These are phyloP conservation scores for Colletotrichum gloeosporioides DNA, from an alignment of 2,329 filamentous ascomycete species.

Conservation along the genomic window DNA sequence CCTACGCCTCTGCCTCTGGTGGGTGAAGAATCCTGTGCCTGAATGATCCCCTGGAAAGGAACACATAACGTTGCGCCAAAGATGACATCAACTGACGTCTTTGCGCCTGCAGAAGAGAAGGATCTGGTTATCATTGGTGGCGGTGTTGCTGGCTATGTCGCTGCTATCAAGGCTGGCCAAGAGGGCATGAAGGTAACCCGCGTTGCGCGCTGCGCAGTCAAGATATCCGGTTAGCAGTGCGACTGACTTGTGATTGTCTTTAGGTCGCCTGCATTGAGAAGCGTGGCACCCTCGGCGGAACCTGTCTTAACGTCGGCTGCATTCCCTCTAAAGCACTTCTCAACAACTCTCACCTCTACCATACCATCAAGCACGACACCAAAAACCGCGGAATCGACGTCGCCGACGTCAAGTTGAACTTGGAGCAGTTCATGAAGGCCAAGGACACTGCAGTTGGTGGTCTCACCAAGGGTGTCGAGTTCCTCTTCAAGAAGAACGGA, in stretches of 20 bases:
- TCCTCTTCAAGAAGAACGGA: slow-evolving; percentile 98
- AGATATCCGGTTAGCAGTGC: neutral
- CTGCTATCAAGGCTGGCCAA: slow-evolving; percentile 98
- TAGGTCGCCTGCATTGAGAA: slow-evolving; percentile 98
- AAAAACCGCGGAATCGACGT: slow-evolving; percentile 98
- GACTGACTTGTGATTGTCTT: neutral
- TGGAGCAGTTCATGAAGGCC: slow-evolving; percentile 96
- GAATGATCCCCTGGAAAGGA: neutral
- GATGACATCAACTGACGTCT: slow-evolving; percentile 23
- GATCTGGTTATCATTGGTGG: slow-evolving; percentile 98
- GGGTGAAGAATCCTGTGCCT: slow-evolving; percentile 31
- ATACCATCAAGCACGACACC: slow-evolving; percentile 95
- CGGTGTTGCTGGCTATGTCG: slow-evolving; percentile 97
- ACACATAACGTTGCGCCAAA: neutral
- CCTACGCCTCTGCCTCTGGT: slow-evolving; percentile 65
- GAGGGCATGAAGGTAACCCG: slow-evolving; percentile 86
- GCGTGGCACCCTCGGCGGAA: slow-evolving; percentile 91
- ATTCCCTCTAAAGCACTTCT: slow-evolving; percentile 99
- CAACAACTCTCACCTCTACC: slow-evolving; percentile 99
- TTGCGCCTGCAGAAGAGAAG: slow-evolving; percentile 76
- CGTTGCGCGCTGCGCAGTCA: neutral
- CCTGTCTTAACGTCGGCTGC: slow-evolving; percentile 98
- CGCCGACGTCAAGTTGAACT: slow-evolving; percentile 94
- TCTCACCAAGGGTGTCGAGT: slow-evolving; percentile 97
- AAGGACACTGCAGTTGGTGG: slow-evolving; percentile 91